Base-by-base conservation (phyloP, 78 protist genomes). In the Fonticula alba region DNA sequence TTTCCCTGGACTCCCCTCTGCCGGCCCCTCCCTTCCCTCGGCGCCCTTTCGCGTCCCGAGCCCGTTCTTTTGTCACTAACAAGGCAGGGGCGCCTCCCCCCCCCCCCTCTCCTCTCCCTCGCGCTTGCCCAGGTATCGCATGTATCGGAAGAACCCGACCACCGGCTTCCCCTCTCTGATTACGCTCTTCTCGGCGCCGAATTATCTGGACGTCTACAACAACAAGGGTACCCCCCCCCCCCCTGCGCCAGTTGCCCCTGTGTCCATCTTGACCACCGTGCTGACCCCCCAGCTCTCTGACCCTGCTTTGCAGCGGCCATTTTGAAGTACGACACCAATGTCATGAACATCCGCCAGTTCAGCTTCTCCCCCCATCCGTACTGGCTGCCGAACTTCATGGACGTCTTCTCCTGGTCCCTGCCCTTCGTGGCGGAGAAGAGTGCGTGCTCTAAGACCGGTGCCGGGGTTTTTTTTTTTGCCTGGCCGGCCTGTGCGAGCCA, bases 131-230 rank as follows among this genome's bases (percentile, higher is more conserved):
- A n/a, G 86, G 27, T 89, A 85, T 62, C 74, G 80, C 37, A 81
- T 88, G 88, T 83, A 89, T 68, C 47, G 55, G 46, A 78, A 75
- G 72, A 59, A n/a, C 64, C 1, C 27, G 31, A 19, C 36, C 5
- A 90, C 83, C 32, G 86, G 84, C 27, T 92, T 95, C 72, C 99
- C 99, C 41, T 66, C 96, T 19, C 92, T 94, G 41, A 95, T 95
- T 53, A 92, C 97, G 17, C 43, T 95, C 41, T 95, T 95, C 63
- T 88, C 95, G 19, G 97, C 97, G 2, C 99, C 99, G 33, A 93
- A 95, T 75, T 95, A 95, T 71, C 79, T 89, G 54, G 99, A 93
- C 64, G 74, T 82, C 19, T 95, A 91, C 70, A 72, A 78, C 63
- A 95, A 95, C 78, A 93, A 92, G 77, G 98, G 85, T 41, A 43